A percentile compares a stretch with the other conserved stretches of the same genome.
Evolutionary conservation across 2,329 filamentous ascomycete species (phyloP).

Genomic region (Aaosphaeria pasadenensis): DNA sequence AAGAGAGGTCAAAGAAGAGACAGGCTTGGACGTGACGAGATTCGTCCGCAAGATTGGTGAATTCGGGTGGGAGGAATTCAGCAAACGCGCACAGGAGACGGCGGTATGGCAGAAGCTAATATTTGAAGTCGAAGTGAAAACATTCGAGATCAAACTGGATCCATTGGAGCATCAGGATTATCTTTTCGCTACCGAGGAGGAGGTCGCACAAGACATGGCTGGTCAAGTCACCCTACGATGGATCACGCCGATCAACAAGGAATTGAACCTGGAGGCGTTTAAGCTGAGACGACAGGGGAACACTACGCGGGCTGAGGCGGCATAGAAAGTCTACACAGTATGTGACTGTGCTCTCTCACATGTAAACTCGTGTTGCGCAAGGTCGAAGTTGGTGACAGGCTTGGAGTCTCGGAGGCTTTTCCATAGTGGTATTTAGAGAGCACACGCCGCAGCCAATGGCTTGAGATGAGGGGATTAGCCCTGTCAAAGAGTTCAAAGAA

Average conservation of each 20-base stretch:
- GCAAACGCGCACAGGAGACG: constrained; percentile 6
- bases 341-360: no score
- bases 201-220: constrained; percentile 28
- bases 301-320: background rate
- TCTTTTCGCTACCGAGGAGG: constrained; percentile 40
- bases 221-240: constrained; percentile 28
- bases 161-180: constrained; percentile 42
- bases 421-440: no score
- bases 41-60: constrained; percentile 43
- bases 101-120: constrained; percentile 35
- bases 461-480: no score
- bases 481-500: no score
- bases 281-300: constrained; percentile 11
- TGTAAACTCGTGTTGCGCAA: no score
- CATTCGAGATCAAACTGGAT: constrained; percentile 28
- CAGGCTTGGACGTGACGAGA: constrained; percentile 44
- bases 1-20: constrained; percentile 53
- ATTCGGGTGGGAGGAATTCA: constrained; percentile 20
- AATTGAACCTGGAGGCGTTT: constrained; percentile 34
- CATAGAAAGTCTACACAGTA: no score
- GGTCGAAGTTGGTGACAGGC: no score
- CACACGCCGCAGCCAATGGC: no score
- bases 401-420: no score
- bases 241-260: constrained; percentile 28
- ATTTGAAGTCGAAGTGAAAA: constrained; percentile 32